Base-by-base conservation (phyloP, 306 rosid species). In the Dalbergia oliveri region DNA sequence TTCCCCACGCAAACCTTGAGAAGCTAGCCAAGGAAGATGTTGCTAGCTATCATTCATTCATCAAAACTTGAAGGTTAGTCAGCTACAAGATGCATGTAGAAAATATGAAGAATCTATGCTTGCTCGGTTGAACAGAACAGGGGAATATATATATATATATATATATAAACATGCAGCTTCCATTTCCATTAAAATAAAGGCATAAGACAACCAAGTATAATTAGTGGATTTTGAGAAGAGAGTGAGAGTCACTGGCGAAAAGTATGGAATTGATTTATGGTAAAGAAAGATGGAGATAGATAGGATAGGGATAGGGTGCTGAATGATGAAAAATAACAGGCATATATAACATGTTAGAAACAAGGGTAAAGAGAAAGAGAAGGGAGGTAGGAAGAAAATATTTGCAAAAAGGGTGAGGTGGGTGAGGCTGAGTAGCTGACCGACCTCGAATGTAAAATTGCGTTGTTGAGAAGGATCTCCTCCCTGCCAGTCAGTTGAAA, bases 1-100 rank as follows among this genome's bases (percentile, higher is more conserved):
- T 81, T 54, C 98, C 97, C 98, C 98, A 94, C 72, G 97, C 91
- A 87, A 91, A 82, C 82, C 98, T 94, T 39, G 97, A 88, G 73
- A 87, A 72, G 81, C 91, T 84, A 74, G 97, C 90, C 86, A 94
- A 82, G 63, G 93, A 88, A 82, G 97, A 94, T 23, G 91, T 82
- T 68, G 91, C 88, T 63, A 75, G 83, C 97, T 92, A 83, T 63
- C 68, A 73, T 75, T 74, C 47, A 79, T 44, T 61, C 66, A 78
- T 54, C 77, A 51, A 81, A 79, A 76, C 61, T 18, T 51, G 16
- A 82, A 65, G 67, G 69, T 53, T 57, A 79, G 79, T 79, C 57
- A 81, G 64, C 58, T 72, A 65, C 50, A 62, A 59, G 54, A 62
- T 76, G 19, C 26, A 78, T 75, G 62, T 49, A 79, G 58, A 82